Base-by-base conservation (phyloP, 1,139 yeast genomes). In the Debaryomyces psychrophilus region DNA sequence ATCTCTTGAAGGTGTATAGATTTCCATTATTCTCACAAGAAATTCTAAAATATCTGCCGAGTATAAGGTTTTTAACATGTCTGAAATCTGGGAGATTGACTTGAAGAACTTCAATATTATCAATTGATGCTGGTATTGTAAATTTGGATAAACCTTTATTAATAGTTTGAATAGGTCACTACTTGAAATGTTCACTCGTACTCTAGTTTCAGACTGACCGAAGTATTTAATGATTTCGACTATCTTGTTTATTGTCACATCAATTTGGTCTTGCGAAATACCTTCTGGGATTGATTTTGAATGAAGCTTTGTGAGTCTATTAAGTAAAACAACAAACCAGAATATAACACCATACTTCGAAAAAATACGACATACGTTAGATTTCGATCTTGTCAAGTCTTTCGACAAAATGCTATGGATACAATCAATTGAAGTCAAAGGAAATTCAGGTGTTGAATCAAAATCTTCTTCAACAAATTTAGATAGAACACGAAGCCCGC, bases 391-490 rank as follows among this genome's bases (percentile, higher is more conserved):
- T 2, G 79, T 70, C 41, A 78, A 62, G 47, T 77, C 79, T 44
- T 63, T 69, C 5, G 69, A 59, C 37, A 81, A 63, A 11, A 79
- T 69, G 33, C 65, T 65, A 59, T 77, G 69, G 33, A 80, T 68
- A 29, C 79, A 70, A 41, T 75, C 74, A 25, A 81, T 68, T 1
- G 83, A 73, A 33, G 75, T 73, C 29, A 69, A 51, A 0, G 83
- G 79, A 50, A 81, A 71, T 8, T 69, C 71, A 0, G 79, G 78
- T 5, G 72, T 66, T 4, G 64, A 48, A 42, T 71, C 77, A 48
- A 72, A 76, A 51, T 81, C 85, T 52, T 80, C 87, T 52, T 80
- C 83, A 3, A 82, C 69, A 50, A 82, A 71, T 47, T 75, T 75
- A 3, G 81, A 64, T 31, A 80, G 61, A n/a, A 76, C 68, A 43